Evolutionary conservation across 2,329 filamentous ascomycete species (phyloP).

Genomic region (Ciborinia camelliae): DNA sequence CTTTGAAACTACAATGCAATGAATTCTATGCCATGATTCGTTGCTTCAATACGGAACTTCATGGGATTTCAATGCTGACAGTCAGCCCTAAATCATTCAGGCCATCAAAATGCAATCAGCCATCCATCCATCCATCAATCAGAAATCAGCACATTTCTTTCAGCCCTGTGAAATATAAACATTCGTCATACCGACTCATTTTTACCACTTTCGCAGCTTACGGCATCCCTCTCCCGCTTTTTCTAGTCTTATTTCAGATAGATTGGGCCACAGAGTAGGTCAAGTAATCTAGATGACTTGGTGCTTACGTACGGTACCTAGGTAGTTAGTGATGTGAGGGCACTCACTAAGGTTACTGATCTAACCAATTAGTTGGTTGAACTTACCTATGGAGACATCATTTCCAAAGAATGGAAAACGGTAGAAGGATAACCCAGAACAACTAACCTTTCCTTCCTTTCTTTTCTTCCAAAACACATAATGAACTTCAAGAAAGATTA

Average conservation of each 20-base stretch:
- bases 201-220: not conserved
- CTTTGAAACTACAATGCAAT: not conserved
- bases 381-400: not conserved
- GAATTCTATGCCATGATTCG: not conserved
- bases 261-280: not conserved
- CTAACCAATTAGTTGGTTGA: not conserved
- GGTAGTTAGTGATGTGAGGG: not conserved
- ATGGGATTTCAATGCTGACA: not conserved
- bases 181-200: not conserved
- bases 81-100: constrained; percentile 25
- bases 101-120: not conserved
- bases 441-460: not conserved
- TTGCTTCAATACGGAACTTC: not conserved
- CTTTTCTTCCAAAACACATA: not conserved
- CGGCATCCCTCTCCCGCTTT: not conserved
- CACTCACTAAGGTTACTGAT: no score
- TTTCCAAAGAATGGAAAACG: not conserved
- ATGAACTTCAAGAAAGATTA: not conserved
- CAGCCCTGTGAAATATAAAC: constrained; percentile 12
- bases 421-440: not conserved
- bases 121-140: no score
- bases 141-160: constrained; percentile 5
- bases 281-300: constrained; percentile 1
- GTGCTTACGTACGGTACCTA: no score
- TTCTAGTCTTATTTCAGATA: not conserved